Base-by-base conservation (phyloP, 2,329 filamentous ascomycete genomes). In the Xylaria polymorpha region DNA sequence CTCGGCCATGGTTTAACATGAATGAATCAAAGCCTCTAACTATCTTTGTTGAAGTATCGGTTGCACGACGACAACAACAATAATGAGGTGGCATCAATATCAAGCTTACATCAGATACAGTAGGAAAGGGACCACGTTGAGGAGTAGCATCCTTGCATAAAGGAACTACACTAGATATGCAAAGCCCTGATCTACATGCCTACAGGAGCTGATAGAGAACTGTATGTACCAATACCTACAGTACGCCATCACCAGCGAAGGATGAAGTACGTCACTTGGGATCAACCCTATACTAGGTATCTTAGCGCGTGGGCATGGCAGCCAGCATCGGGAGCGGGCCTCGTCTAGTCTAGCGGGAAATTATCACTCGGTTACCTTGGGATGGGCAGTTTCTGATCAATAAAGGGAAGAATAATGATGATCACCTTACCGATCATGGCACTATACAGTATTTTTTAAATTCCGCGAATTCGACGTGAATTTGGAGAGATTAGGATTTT, bases 121-220 rank as follows among this genome's bases (percentile, higher is more conserved):
- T n/a, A 55, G 41, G 46, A 53, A 39, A 29, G 46, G 32, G n/a
- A 39, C 9, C 25, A 35, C n/a, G 39, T 48, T 29, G 57, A 22
- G 63, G 63, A 66, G 39, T 39, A 22, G 14, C 29, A 61, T 66
- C 63, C 63, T 61, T 55, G 63, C 41, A 48, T 51, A 51, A n/a
- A 22, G 53, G 53, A 39, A 39, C 10, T 22, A 15, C 53, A 39
- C 50, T 35, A 39, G 32, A 20, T 37, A 39, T 9, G 14, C 51
- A 56, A 58, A 58, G 14, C 55, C 35, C 55, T 56, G 51, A 39
- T 58, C 37, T 43, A 18, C 20, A 22, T 56, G 35, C 35, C 55
- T 43, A 43, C 15, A 58, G 37, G 9, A 43, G 20, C 20, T 10
- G 18, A 39, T 56, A 56, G 51, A 8, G 51, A 37, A 39, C 12